phyloP scores from a whole-genome alignment of 148 eudicot genomes.

The Camellia granthamiana region DNA sequence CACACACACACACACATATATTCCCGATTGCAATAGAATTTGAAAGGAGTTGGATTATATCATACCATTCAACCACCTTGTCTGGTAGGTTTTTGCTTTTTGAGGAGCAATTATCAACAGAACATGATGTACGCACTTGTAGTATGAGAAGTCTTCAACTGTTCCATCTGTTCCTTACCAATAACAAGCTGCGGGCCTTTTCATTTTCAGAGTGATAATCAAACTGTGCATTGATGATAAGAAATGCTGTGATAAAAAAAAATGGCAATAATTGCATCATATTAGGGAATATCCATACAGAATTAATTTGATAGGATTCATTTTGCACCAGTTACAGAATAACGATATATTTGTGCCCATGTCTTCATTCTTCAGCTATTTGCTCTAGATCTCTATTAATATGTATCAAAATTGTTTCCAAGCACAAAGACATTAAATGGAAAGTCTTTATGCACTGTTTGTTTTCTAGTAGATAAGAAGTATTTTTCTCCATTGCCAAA shows the following conservation, averaged over 20 bases:
- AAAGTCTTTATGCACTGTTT: background rate
- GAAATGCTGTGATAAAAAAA: background rate
- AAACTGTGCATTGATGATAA: conserved; percentile 39
- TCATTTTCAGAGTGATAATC: conserved; percentile 48
- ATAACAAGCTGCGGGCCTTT: conserved; percentile 60
- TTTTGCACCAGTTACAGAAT: background rate
- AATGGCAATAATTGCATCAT: background rate
- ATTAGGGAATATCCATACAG: background rate
- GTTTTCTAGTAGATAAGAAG: background rate
- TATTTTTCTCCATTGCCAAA: too few species aligned
- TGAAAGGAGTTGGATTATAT: background rate
- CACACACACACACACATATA: too few species aligned
- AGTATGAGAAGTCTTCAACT: conserved; percentile 76
- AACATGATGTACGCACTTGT: conserved; percentile 58
- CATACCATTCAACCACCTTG: conserved; percentile 40
- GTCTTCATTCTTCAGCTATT: too few species aligned
- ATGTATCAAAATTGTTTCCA: too few species aligned
- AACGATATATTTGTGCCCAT: too few species aligned
- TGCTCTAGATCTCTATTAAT: too few species aligned
- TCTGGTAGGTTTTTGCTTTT: conserved; percentile 42
- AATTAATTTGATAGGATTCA: background rate
- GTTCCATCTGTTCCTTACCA: conserved; percentile 62
- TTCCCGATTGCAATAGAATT: background rate
- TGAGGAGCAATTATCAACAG: conserved; percentile 55
- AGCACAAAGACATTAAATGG: too few species aligned